These are phyloP conservation scores for Claviceps sp. DNA, from an alignment of 2,329 filamentous ascomycete species.

Conservation along the genomic window DNA sequence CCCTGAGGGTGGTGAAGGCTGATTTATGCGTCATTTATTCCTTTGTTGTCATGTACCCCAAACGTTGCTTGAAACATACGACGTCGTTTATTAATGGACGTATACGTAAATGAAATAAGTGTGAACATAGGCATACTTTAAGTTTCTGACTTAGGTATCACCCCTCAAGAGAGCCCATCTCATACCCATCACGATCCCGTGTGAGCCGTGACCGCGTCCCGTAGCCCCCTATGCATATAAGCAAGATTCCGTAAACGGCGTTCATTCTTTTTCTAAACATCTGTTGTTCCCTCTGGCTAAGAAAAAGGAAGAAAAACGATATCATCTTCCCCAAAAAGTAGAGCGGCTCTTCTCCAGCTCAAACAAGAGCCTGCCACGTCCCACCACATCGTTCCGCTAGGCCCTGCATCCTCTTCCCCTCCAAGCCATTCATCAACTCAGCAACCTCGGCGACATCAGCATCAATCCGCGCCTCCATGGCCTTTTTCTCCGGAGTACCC, in stretches of 20 bases:
- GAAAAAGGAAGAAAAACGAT: not conserved
- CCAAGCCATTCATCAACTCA: constrained; percentile 21
- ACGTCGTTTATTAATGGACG: not conserved
- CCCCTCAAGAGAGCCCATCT: too few relatives aligned
- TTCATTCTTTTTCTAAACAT: too few relatives aligned
- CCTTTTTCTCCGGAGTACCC: constrained; percentile 21
- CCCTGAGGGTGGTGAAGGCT: constrained; percentile 32
- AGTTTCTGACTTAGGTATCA: too few relatives aligned
- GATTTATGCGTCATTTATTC: not conserved
- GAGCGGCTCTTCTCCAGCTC: constrained; percentile 5
- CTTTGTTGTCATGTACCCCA: too few relatives aligned
- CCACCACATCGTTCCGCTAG: constrained; percentile 24
- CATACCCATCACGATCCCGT: too few relatives aligned
- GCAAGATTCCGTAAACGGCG: too few relatives aligned
- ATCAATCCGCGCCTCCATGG: constrained; percentile 24
- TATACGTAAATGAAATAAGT: too few relatives aligned
- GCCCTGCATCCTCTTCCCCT: constrained; percentile 19
- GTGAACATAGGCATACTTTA: too few relatives aligned
- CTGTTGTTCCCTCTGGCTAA: not conserved
- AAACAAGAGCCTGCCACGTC: constrained; percentile 20
- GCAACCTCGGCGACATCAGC: constrained; percentile 22
- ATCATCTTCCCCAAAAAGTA: too few relatives aligned
- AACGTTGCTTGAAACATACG: too few relatives aligned
- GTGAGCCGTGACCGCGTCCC: too few relatives aligned
- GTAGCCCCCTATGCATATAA: too few relatives aligned